Evolutionary conservation across 176 grass and related monocot species (phyloP).

Genomic region (Oryza meridionalis): DNA sequence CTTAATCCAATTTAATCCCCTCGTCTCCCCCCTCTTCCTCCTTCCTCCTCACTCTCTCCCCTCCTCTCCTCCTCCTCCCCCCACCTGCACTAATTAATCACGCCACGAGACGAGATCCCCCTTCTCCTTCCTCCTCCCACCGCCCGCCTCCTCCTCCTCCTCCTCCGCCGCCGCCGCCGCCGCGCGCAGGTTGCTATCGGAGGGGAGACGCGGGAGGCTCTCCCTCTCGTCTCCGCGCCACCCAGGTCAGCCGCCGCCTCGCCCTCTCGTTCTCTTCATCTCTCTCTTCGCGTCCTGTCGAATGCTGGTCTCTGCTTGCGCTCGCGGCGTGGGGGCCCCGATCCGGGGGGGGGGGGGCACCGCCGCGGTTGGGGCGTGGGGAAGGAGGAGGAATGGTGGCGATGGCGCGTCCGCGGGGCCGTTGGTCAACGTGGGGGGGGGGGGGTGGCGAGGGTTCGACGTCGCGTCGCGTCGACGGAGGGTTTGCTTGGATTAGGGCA

Average conservation of each 20-base stretch:
- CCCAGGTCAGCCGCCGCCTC: conserved; percentile 24
- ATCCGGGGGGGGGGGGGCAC: neutral
- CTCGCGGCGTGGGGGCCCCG: neutral
- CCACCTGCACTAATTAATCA: conserved; percentile 48
- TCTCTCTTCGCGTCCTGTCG: too few relatives aligned
- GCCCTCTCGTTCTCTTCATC: neutral
- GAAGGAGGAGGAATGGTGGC: conserved; percentile 8
- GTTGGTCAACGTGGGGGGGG: conserved; percentile 34
- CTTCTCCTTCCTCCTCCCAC: conserved; percentile 28
- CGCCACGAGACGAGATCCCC: conserved; percentile 47
- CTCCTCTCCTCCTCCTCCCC: neutral
- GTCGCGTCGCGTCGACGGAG: neutral
- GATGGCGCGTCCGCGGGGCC: neutral
- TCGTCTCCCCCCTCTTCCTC: too few relatives aligned
- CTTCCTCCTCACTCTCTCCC: too few relatives aligned
- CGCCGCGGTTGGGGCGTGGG: neutral
- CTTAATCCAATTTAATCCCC: neutral
- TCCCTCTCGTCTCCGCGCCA: neutral
- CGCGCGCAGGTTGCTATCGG: neutral
- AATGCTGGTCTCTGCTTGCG: conserved; percentile 17
- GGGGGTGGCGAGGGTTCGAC: conserved; percentile 37
- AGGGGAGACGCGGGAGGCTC: neutral
- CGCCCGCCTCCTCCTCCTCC: neutral
- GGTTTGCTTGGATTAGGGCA: neutral
- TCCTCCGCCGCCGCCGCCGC: neutral